Evolutionary conservation across 805 yeast species (phyloP).

Genomic region (Myxozyma sirexii): DNA sequence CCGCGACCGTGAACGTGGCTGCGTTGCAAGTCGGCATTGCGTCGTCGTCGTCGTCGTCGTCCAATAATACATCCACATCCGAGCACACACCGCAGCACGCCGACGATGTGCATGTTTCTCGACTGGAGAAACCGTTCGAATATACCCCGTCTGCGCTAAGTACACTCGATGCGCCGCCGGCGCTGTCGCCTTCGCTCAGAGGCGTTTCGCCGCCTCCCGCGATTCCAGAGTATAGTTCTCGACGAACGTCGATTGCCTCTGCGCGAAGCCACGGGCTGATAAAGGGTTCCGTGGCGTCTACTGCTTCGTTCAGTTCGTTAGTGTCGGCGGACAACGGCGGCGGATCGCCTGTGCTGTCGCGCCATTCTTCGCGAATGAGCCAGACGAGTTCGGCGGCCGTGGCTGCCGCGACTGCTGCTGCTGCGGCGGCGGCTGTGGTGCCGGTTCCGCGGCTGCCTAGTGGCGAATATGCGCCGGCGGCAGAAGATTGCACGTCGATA

Average conservation of each 20-base stretch:
- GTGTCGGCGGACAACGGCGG: neutral
- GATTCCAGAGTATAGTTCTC: constrained; percentile 9
- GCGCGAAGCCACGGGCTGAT: neutral
- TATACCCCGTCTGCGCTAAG: neutral
- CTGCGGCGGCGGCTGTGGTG: neutral
- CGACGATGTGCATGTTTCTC: no score
- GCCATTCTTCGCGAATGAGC: neutral
- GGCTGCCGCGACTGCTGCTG: neutral
- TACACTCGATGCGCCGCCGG: neutral
- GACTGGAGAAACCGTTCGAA: neutral
- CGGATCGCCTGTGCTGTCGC: neutral
- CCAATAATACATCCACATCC: no score
- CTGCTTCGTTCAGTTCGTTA: neutral
- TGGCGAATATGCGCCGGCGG: neutral
- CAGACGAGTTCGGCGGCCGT: neutral
- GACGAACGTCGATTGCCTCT: constrained; percentile 2
- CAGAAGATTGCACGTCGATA: neutral
- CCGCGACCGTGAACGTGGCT: constrained; percentile 6
- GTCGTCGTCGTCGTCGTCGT: no score
- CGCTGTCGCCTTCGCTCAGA: neutral
- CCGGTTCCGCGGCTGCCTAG: neutral
- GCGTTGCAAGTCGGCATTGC: neutral
- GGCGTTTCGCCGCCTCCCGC: neutral
- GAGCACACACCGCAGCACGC: no score
- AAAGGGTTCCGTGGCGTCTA: neutral